Percentiles rank a stretch among this genome's conserved stretches.
Conservation (phyloP, 371 early-diverging fungal genomes). For the Apophysomyces variabilis region DNA sequence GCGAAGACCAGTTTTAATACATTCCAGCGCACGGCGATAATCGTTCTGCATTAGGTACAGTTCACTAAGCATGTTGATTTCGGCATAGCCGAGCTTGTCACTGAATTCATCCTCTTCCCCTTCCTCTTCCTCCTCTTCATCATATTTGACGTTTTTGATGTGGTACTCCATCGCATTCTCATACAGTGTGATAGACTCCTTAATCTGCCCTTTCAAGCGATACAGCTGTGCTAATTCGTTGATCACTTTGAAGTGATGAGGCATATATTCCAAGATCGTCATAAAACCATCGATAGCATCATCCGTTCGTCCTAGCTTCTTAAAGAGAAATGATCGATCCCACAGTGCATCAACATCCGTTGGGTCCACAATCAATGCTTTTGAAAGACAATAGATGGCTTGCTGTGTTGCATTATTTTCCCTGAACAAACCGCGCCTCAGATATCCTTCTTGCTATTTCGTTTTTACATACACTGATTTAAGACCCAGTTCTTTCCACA, state of each 20-base stretch:
- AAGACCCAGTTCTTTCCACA: slow-evolving; percentile 89
- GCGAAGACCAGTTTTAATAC: slow-evolving; percentile 74
- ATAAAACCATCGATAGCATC: slow-evolving; percentile 61
- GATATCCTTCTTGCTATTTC: not conserved
- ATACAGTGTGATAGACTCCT: slow-evolving; percentile 60
- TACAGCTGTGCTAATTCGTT: slow-evolving; percentile 59
- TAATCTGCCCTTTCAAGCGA: slow-evolving; percentile 48
- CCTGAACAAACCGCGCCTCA: slow-evolving; percentile 37
- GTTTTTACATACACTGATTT: slow-evolving; percentile 64
- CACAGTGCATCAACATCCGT: slow-evolving; percentile 71
- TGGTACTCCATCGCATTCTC: slow-evolving; percentile 52
- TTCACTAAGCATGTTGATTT: slow-evolving; percentile 85
- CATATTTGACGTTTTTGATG: slow-evolving; percentile 28
- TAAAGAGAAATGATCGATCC: slow-evolving; percentile 70
- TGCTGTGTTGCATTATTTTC: slow-evolving; percentile 71
- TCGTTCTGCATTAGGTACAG: slow-evolving; percentile 79
- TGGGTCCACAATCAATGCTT: slow-evolving; percentile 68
- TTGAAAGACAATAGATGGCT: slow-evolving; percentile 81
- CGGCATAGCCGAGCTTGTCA: slow-evolving; percentile 70
- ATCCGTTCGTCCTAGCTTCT: slow-evolving; percentile 42
- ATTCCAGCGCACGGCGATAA: slow-evolving; percentile 69
- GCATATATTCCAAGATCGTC: slow-evolving; percentile 49
- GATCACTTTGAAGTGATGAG: slow-evolving; percentile 62
- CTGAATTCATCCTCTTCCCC: slow-evolving; percentile 42
- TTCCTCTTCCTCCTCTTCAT: slow-evolving; percentile 29